Evolutionary conservation across 306 rosid genomes (phyloP).

Genomic region (Arachis stenosperma): DNA sequence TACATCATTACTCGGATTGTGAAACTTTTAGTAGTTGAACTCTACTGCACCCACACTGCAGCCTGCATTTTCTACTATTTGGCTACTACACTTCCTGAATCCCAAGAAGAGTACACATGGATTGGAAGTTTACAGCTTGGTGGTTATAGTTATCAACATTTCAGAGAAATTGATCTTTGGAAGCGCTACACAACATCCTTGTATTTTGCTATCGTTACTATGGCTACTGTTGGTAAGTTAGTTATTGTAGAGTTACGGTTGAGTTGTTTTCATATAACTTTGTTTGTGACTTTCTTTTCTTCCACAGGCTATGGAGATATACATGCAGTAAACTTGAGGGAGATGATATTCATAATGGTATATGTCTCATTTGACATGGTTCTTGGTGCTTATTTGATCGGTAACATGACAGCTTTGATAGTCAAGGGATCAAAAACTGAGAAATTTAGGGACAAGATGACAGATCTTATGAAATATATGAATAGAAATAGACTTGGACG

Average conservation of each 20-base stretch:
- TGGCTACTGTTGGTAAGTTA: constrained; percentile 93
- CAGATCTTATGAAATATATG: constrained; percentile 86
- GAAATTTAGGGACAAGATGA: constrained; percentile 89
- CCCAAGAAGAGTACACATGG: constrained; percentile 94
- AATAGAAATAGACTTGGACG: constrained; percentile 86
- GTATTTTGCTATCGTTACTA: constrained; percentile 92
- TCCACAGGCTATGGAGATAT: constrained; percentile 92
- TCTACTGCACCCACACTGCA: constrained; percentile 96
- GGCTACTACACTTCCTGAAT: constrained; percentile 88
- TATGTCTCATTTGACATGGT: constrained; percentile 94
- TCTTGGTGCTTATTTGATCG: constrained; percentile 96
- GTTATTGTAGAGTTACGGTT: no score
- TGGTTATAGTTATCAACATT: constrained; percentile 69
- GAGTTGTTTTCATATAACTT: no score
- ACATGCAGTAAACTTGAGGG: constrained; percentile 96
- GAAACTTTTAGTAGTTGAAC: constrained; percentile 87
- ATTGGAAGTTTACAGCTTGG: constrained; percentile 92
- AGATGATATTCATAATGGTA: constrained; percentile 93
- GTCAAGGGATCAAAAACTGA: constrained; percentile 99
- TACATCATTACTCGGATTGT: constrained; percentile 76
- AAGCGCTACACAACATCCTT: constrained; percentile 85
- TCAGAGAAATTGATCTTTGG: constrained; percentile 92
- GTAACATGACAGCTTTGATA: constrained; percentile 98
- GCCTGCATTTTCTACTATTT: constrained; percentile 97
- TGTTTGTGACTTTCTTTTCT: constrained; percentile 34